A percentile compares a stretch with the other conserved stretches of the same genome.
These are phyloP conservation scores for Beauveria scarabaeidicola DNA, from an alignment of 2,329 filamentous ascomycete genomes.

Conservation along the genomic window DNA sequence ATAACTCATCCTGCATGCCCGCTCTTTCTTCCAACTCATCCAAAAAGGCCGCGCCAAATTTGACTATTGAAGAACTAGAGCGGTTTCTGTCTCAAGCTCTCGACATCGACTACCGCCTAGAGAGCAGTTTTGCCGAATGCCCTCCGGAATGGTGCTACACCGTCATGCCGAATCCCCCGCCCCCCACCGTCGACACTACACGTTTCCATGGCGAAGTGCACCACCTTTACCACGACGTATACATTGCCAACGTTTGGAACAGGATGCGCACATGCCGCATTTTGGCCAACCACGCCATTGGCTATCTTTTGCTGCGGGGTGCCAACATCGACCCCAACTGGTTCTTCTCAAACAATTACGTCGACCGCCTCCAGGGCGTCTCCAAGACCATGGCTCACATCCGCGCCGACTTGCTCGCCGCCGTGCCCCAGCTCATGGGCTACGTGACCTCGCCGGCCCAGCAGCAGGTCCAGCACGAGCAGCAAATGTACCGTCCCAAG, in stretches of 20 bases:
- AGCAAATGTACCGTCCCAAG: constrained; percentile 11
- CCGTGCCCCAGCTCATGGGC: constrained; percentile 11
- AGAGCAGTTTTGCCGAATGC: constrained; percentile 10
- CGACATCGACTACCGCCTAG: constrained; percentile 11
- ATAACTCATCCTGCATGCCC: not conserved
- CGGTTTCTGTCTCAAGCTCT: constrained; percentile 10
- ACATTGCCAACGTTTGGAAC: constrained; percentile 11
- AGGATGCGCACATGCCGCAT: constrained; percentile 11
- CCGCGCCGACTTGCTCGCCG: constrained; percentile 7
- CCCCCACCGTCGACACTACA: not conserved
- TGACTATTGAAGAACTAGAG: constrained; percentile 9
- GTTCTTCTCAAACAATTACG: constrained; percentile 12
- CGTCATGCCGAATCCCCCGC: not conserved
- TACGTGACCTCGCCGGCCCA: constrained; percentile 10
- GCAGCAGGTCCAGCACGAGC: constrained; percentile 11
- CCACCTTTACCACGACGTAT: constrained; percentile 11
- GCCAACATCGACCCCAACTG: constrained; percentile 11
- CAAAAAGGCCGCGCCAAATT: constrained; percentile 1
- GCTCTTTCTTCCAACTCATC: not conserved
- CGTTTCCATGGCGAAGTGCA: constrained; percentile 7
- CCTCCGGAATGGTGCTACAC: constrained; percentile 9
- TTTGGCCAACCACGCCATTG: constrained; percentile 11
- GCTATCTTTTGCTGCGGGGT: constrained; percentile 7
- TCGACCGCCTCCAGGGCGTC: constrained; percentile 8
- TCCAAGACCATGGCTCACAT: constrained; percentile 8